phyloP scores from a whole-genome alignment of 371 early-diverging fungal genomes.

The Saksenaea oblongispora region DNA sequence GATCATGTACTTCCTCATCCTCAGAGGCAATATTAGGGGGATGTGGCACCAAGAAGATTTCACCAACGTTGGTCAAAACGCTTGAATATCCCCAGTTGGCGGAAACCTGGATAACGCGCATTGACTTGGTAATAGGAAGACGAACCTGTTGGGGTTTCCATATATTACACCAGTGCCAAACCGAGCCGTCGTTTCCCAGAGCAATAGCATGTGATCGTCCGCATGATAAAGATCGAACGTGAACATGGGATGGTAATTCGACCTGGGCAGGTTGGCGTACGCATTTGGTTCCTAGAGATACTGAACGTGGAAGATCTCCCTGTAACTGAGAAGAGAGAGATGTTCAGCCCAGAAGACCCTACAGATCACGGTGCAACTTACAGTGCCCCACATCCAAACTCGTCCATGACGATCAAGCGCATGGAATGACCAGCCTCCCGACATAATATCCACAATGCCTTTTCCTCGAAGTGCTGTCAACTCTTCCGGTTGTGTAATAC shows the following conservation, averaged over 20 bases:
- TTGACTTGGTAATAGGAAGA: not conserved
- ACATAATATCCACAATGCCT: conserved; percentile 40
- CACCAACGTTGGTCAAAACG: conserved; percentile 28
- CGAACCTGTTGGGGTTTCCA: conserved; percentile 22
- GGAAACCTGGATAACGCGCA: conserved; percentile 26
- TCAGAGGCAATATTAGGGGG: conserved; percentile 16
- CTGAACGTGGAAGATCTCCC: not conserved
- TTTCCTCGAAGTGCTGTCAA: conserved; percentile 26
- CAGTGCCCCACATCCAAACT: conserved; percentile 51
- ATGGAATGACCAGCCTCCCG: conserved; percentile 55
- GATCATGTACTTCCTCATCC: not conserved
- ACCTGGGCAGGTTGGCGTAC: conserved; percentile 13
- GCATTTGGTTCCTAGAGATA: conserved; percentile 6
- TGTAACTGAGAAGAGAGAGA: conserved; percentile 5
- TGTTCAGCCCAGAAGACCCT: not conserved
- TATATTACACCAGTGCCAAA: conserved; percentile 45
- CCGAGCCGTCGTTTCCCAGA: conserved; percentile 25
- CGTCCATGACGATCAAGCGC: conserved; percentile 39
- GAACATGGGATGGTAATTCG: conserved; percentile 11
- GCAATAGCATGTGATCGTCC: conserved; percentile 48
- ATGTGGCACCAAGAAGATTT: conserved; percentile 21
- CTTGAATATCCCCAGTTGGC: conserved; percentile 38
- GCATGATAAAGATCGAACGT: conserved; percentile 17
- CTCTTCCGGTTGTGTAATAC: conserved; percentile 29
- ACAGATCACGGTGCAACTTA: conserved; percentile 15